Base-by-base conservation (phyloP, 495 filamentous ascomycete genomes). In the Bombardia bombarda region DNA sequence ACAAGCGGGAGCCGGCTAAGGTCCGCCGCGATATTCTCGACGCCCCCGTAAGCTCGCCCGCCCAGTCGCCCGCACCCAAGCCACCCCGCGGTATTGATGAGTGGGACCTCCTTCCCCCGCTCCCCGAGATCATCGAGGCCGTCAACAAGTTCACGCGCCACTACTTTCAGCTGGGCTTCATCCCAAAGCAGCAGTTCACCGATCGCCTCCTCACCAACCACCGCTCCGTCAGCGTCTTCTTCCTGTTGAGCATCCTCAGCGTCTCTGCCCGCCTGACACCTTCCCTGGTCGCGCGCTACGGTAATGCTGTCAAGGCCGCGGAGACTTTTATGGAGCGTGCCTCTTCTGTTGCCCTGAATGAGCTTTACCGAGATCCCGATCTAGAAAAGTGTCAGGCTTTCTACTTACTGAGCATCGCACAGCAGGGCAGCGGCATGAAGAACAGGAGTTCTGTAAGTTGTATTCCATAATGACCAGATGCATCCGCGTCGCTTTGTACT, bases 311-410 rank as follows among this genome's bases (percentile, higher is more conserved):
- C 19, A 62, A 65, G 24, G 70, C 70, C 0, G 61, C 67, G 3
- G 64, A 72, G 33, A 52, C 57, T n/a, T 75, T 71, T 45, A 74
- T 74, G 63, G 58, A 61, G 39, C 65, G 57, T 39, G 69, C 69
- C 1, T 61, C 67, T 16, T 45, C 45, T n/a, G 53, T 70, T 3
- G 70, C 71, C 2, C 49, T 67, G 32, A 51, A 57, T 23, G 72
- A 74, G 42, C 54, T 74, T 19, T 75, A 74, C 49, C 54, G 62
- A 25, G 66, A 65, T 36, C 66, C 70, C 2, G 66, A 60, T 7
- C 53, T 75, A n/a, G 72, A 75, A 43, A 57, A 67, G 35, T 70
- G 65, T 26, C 72, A 75, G 49, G 69, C 65, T 0, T 72, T 75
- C 30, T 75, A 73, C 45, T 50, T 75, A 6, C 55, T 75, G 19